Evolutionary conservation across 2,329 filamentous ascomycete species (phyloP), one percentile per base, ranked within the genome.

Genomic region (Phyllosticta paracitricarpa): DNA sequence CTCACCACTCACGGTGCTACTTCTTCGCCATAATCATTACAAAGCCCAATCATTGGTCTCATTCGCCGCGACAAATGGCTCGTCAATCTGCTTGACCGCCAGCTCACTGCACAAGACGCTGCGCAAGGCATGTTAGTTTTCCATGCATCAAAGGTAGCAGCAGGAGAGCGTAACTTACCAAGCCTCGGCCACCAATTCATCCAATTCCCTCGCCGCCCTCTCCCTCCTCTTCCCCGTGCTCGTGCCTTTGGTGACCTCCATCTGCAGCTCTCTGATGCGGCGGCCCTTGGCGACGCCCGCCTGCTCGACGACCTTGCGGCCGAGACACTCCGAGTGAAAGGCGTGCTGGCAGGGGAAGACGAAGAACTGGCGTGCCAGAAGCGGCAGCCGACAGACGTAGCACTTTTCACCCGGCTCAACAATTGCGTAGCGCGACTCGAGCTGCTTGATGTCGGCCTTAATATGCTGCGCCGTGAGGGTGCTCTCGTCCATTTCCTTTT

Each of bases 331-430:
- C 52, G 89, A 93, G 74, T 99, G 94, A 70, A 99, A 99, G 3
- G 92, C 89, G 75, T 99, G 94, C 78, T 99, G 94, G 74, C 94
- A 99, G 0, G 94, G 94, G 67, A 99, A 99, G 19, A 99, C 94
- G 68, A 97, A 99, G 76, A 99, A 99, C 69, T 97, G 92, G 59
- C 92, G 79, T 70, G 89, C 92, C 17, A 99, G 81, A 59, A 99
- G 77, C 9, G 94, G 94, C 61, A 97, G 76, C 0, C 86, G 84
- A 70, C 94, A 99, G 2, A 88, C 84, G 76, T 93, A 95, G 74
- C 94, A 99, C 71, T 90, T 87, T 78, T 99, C 94, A 0, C 94
- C 94, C 0, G 94, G 93, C 72, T 97, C 92, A 6, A 99, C 94
- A 64, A 99, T 96, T 1, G 93, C 94, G 70, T 97, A 99, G 3